phyloP scores from a whole-genome alignment of 2,329 filamentous ascomycete genomes.

The Xylaria sp. region DNA sequence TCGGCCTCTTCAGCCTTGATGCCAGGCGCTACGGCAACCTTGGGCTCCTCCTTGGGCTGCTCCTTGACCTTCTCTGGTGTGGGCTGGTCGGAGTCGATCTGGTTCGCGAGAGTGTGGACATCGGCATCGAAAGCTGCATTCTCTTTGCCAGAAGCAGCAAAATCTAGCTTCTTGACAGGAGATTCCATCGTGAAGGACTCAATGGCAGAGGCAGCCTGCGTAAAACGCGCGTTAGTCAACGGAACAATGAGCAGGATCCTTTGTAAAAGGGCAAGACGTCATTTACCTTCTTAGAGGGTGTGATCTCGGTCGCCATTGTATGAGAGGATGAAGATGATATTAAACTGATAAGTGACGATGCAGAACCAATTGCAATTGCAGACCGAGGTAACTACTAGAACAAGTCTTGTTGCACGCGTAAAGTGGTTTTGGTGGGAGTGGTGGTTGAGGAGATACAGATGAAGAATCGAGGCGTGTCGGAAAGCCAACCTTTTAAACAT shows the following conservation, averaged over 20 bases:
- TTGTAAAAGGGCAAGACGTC: constrained; percentile 48
- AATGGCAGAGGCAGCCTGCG: constrained; percentile 85
- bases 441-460: constrained; percentile 37
- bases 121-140: constrained; percentile 70
- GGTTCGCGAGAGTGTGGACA: constrained; percentile 63
- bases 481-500: constrained; percentile 45
- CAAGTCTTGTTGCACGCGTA: constrained; percentile 39
- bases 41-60: constrained; percentile 49
- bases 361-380: constrained; percentile 23
- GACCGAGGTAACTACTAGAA: constrained; percentile 16
- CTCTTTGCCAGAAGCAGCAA: constrained; percentile 81
- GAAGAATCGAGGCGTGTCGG: constrained; percentile 42
- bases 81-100: constrained; percentile 72
- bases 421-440: constrained; percentile 32
- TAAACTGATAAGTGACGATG: constrained; percentile 35
- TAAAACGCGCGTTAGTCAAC: constrained; percentile 42
- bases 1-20: constrained; percentile 78
- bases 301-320: constrained; percentile 80
- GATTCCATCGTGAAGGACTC: constrained; percentile 93
- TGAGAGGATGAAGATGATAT: constrained; percentile 30
- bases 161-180: constrained; percentile 89
- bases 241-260: constrained; percentile 5
- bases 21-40: constrained; percentile 57
- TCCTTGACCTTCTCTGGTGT: constrained; percentile 57
- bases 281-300: constrained; percentile 67